phyloP scores from a whole-genome alignment of 257 asterid genomes.

The Rauvolfia tetraphylla region DNA sequence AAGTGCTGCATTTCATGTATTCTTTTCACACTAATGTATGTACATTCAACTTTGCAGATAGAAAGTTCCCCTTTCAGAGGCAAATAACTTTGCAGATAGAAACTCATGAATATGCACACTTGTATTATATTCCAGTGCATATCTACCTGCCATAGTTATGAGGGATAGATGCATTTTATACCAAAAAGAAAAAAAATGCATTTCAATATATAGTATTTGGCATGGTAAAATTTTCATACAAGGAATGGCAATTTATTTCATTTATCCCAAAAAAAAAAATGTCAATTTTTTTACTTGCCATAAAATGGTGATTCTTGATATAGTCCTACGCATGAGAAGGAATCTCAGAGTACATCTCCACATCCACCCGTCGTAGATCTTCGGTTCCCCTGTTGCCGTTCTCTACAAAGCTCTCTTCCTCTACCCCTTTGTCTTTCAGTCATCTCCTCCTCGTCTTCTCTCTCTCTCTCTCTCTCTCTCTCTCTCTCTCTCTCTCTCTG shows the following conservation, averaged over 20 bases:
- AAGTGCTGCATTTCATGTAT: background rate
- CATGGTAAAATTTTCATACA: background rate
- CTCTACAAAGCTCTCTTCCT: background rate
- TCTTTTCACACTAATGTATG: background rate
- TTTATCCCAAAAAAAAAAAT: background rate
- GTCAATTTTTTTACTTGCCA: background rate
- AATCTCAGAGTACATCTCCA: background rate
- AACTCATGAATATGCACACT: background rate
- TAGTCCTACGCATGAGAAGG: background rate
- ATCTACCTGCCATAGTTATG: background rate
- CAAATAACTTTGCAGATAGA: background rate
- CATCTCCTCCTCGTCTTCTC: background rate
- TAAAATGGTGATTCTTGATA: background rate
- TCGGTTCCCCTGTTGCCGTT: background rate
- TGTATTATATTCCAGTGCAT: background rate
- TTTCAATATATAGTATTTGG: no score
- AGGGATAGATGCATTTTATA: no score
- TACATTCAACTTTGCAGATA: no score
- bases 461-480: background rate
- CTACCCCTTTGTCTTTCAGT: constrained; percentile 7
- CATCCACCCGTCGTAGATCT: constrained; percentile 16
- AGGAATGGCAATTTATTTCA: background rate
- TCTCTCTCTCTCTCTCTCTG: background rate
- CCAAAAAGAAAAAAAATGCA: no score
- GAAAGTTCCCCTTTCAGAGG: background rate